These are phyloP conservation scores for Besnoitia besnoiti DNA, from an alignment of 169 alveolate genomes.

Conservation along the genomic window DNA sequence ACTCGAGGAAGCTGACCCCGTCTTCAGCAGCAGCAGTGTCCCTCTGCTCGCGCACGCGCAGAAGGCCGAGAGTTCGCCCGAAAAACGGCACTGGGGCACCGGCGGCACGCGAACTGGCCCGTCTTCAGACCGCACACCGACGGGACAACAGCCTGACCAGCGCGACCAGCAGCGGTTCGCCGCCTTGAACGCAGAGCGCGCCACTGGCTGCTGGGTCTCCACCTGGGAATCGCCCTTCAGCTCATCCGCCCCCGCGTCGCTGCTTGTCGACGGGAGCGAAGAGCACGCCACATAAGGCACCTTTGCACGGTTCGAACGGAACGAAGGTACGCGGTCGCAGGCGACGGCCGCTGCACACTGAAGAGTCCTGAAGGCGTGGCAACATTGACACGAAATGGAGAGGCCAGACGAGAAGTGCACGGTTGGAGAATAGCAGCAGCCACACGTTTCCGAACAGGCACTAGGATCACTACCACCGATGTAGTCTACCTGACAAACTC, in stretches of 20 bases:
- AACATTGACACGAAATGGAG: no score
- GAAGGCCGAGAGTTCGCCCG: neutral
- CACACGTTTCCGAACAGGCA: no score
- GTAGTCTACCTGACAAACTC: no score
- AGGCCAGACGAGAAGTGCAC: no score
- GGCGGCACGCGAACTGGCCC: constrained; percentile 13
- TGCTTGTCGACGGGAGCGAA: neutral
- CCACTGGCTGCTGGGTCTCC: neutral
- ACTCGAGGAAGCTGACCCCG: no score
- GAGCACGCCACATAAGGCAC: neutral
- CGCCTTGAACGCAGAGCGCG: neutral
- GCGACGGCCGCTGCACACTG: neutral
- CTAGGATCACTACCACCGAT: no score
- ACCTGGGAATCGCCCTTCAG: neutral
- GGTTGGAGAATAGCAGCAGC: no score
- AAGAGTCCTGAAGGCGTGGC: neutral
- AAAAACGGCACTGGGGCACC: neutral
- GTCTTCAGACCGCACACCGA: neutral
- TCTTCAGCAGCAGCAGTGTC: no score
- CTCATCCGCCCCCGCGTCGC: neutral
- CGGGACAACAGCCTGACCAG: constrained; percentile 19
- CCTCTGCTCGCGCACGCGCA: neutral
- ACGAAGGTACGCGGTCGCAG: neutral
- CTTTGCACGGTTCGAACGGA: no score
- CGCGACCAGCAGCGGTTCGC: neutral